Percentiles rank a stretch among this genome's conserved stretches.
Conservation (phyloP, 345 rosid species). For the Salix suchowensis region DNA sequence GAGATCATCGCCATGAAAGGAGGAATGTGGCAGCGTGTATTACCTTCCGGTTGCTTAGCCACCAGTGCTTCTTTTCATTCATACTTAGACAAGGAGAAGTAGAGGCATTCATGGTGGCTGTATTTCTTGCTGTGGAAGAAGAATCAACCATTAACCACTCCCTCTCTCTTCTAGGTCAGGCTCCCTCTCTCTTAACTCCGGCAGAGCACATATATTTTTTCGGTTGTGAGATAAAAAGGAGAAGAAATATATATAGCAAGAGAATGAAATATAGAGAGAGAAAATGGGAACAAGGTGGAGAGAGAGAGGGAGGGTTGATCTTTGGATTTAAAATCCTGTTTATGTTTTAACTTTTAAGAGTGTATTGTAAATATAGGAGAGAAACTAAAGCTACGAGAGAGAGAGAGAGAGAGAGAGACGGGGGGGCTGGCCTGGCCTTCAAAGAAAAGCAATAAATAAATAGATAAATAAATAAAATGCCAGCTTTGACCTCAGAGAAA, state of each 20-base stretch:
- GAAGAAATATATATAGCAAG: constrained; percentile 22
- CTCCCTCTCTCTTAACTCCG: background rate
- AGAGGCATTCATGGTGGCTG: constrained; percentile 40
- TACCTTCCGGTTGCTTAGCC: constrained; percentile 88
- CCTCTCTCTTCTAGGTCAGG: background rate
- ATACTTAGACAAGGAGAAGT: constrained; percentile 31
- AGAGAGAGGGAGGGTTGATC: constrained; percentile 13
- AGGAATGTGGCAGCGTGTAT: background rate
- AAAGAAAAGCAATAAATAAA: background rate
- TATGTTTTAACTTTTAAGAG: background rate
- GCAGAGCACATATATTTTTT: constrained; percentile 29
- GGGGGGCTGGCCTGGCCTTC: background rate
- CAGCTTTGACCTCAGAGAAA: constrained; percentile 85
- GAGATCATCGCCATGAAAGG: background rate
- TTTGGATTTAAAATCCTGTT: background rate
- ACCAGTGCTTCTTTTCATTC: constrained; percentile 70
- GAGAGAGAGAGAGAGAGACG: constrained; percentile 13
- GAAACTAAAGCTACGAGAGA: background rate
- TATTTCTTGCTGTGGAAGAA: constrained; percentile 20
- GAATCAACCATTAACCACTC: constrained; percentile 22
- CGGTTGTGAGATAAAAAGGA: constrained; percentile 14
- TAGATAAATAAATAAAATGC: constrained; percentile 25
- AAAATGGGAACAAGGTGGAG: constrained; percentile 24
- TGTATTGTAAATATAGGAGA: background rate
- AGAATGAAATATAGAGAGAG: constrained; percentile 17